phyloP scores from a whole-genome alignment of 257 asterid genomes.

The Nyctanthes arbortristis region DNA sequence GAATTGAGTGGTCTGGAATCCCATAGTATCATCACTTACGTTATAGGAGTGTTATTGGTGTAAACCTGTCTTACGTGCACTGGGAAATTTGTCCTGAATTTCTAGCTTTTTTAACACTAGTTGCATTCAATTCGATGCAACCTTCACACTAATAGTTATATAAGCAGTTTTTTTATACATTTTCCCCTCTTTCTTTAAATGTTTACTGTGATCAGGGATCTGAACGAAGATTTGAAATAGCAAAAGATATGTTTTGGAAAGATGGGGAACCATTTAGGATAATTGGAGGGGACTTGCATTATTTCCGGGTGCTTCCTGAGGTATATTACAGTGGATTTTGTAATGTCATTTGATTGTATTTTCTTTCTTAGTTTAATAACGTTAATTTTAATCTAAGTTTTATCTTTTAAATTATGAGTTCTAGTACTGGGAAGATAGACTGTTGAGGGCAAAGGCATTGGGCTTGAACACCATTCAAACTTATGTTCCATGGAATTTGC shows the following conservation, averaged over 20 bases:
- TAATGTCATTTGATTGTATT: too few species aligned
- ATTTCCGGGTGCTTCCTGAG: conserved; percentile 86
- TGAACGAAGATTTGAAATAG: conserved; percentile 63
- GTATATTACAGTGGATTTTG: too few species aligned
- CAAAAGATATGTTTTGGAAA: conserved; percentile 84
- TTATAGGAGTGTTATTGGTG: not conserved
- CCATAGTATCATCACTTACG: not conserved
- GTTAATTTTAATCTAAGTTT: conserved; percentile 12
- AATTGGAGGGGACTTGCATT: conserved; percentile 94
- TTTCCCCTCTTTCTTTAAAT: too few species aligned
- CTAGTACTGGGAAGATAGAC: conserved; percentile 96
- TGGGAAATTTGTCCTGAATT: not conserved
- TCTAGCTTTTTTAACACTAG: not conserved
- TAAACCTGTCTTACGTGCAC: not conserved
- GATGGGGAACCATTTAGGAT: conserved; percentile 82
- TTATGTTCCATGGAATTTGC: conserved; percentile 95
- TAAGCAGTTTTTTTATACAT: conserved; percentile 15
- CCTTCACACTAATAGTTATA: not conserved
- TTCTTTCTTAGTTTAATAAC: conserved; percentile 3
- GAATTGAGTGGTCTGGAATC: not conserved
- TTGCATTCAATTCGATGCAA: not conserved
- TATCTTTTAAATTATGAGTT: conserved; percentile 26
- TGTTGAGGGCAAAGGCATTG: conserved; percentile 90
- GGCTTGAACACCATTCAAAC: conserved; percentile 94
- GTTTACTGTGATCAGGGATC: conserved; percentile 37